phyloP scores from a whole-genome alignment of 805 yeast genomes.

The Yarrowia alimentaria region DNA sequence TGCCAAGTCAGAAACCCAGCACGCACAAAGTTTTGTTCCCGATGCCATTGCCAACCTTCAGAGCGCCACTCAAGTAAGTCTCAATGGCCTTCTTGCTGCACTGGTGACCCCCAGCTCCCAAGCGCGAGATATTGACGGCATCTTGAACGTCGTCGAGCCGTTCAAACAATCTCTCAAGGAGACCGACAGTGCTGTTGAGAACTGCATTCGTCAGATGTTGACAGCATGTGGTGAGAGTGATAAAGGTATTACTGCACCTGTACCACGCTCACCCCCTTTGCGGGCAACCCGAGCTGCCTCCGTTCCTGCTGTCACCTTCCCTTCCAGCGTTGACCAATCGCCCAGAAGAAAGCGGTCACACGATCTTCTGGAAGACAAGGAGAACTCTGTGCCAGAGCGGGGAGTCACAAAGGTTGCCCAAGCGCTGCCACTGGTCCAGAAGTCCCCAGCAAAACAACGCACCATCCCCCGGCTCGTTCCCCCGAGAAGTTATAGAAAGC shows the following conservation, averaged over 20 bases:
- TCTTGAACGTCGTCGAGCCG: background rate
- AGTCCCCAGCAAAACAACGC: background rate
- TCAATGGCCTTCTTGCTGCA: slow-evolving; percentile 13
- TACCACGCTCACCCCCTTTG: background rate
- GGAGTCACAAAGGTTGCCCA: background rate
- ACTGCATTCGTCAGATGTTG: background rate
- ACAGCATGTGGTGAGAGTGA: slow-evolving; percentile 3
- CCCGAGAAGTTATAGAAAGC: slow-evolving; percentile 26
- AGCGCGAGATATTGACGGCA: slow-evolving; percentile 7
- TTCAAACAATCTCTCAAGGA: slow-evolving; percentile 10
- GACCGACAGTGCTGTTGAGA: background rate
- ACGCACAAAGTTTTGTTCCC: slow-evolving; percentile 16
- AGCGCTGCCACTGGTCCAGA: background rate
- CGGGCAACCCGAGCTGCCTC: background rate
- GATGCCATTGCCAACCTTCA: slow-evolving; percentile 9
- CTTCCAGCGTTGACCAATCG: background rate
- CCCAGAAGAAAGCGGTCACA: slow-evolving; percentile 8
- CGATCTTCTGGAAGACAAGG: slow-evolving; percentile 12
- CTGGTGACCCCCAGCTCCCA: slow-evolving; percentile 19
- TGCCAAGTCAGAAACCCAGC: slow-evolving; percentile 13
- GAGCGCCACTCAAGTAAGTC: slow-evolving; percentile 1
- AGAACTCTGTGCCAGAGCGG: background rate
- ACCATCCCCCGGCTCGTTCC: slow-evolving; percentile 14
- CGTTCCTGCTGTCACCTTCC: background rate
- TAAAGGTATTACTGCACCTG: background rate